Evolutionary conservation across 352 stramenopile genomes (phyloP).

Genomic region (Pythium monospermum): DNA sequence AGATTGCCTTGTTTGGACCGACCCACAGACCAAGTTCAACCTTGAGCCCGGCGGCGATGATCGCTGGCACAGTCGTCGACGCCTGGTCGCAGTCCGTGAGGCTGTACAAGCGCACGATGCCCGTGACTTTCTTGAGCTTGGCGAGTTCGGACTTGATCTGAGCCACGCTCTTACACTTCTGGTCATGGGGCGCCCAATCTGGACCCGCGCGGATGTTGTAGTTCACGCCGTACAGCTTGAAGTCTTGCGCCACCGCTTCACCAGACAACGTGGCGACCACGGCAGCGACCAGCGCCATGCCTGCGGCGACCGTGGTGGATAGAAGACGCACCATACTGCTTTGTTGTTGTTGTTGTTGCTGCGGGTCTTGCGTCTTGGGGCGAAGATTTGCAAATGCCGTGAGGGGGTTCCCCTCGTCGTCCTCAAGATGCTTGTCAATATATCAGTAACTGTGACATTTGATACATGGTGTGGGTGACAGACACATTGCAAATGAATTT

Average conservation of each 20-base stretch:
- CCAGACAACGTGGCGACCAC: slow-evolving; percentile 1
- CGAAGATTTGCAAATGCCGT: neutral
- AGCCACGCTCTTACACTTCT: slow-evolving; percentile 44
- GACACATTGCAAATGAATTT: no score
- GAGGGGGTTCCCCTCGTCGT: no score
- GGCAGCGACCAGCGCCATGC: neutral
- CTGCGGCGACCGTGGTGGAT: neutral
- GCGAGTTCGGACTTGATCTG: slow-evolving; percentile 40
- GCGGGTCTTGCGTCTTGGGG: no score
- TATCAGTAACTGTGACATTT: no score
- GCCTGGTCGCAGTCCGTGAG: slow-evolving; percentile 57
- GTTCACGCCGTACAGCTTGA: slow-evolving; percentile 59
- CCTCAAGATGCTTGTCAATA: no score
- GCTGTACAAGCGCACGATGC: slow-evolving; percentile 47
- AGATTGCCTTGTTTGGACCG: slow-evolving; percentile 23
- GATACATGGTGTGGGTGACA: no score
- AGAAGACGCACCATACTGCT: slow-evolving; percentile 10
- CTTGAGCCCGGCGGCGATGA: slow-evolving; percentile 37
- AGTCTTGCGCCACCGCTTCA: slow-evolving; percentile 6
- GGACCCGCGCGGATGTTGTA: slow-evolving; percentile 55
- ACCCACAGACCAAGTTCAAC: slow-evolving; percentile 66
- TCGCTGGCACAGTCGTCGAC: slow-evolving; percentile 32
- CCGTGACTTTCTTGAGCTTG: slow-evolving; percentile 34
- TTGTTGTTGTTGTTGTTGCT: no score
- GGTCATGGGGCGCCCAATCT: slow-evolving; percentile 34